Evolutionary conservation across 345 rosid species (phyloP).

Genomic region (Euclidium syriacum): DNA sequence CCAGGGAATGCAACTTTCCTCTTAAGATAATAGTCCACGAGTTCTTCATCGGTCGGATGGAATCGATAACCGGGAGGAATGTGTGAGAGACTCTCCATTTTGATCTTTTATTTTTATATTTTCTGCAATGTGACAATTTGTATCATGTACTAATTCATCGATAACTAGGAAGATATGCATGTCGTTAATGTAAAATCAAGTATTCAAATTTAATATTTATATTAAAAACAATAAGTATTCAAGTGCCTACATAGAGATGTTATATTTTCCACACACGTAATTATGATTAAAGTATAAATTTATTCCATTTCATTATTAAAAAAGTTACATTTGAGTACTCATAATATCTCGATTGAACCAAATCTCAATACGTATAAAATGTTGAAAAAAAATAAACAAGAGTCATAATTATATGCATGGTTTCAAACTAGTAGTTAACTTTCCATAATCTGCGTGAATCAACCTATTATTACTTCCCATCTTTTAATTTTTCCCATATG

Average conservation of each 20-base stretch:
- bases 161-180: not conserved
- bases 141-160: conserved; percentile 5
- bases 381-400: not conserved
- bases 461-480: conserved; percentile 2
- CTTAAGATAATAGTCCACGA: conserved; percentile 70
- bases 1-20: conserved; percentile 52
- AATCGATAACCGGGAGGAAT: conserved; percentile 78
- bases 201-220: too few species aligned
- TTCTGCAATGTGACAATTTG: conserved; percentile 19
- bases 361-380: not conserved
- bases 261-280: conserved; percentile 8
- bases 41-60: conserved; percentile 82
- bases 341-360: conserved; percentile 2
- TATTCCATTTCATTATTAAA: conserved; percentile 3
- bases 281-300: conserved; percentile 1
- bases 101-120: not conserved
- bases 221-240: too few species aligned
- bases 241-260: not conserved
- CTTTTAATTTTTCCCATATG: not conserved
- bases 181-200: conserved; percentile 5
- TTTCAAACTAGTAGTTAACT: conserved; percentile 8
- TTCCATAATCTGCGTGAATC: conserved; percentile 1
- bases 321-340: not conserved
- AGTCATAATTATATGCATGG: conserved; percentile 11
- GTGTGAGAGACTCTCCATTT: conserved; percentile 45